Conservation (phyloP, 371 early-diverging fungal species). For the Capillidium heterosporum region DNA sequence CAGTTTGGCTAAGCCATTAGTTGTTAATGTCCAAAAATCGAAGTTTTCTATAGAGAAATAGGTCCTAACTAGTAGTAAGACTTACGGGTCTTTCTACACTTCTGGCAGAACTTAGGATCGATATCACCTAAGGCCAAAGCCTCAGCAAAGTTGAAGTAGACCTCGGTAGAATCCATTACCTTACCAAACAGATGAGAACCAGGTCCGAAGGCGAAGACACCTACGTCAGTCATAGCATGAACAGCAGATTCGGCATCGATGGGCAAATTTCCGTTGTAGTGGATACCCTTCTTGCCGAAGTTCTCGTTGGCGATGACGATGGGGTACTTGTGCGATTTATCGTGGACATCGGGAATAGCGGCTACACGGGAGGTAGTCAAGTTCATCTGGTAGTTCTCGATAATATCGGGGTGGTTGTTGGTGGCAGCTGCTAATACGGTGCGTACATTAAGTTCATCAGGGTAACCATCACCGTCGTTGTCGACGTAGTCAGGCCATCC, state of each 20-base stretch:
- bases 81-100: neutral
- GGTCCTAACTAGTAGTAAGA: too few species aligned
- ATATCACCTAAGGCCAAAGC: constrained; percentile 17
- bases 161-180: constrained; percentile 34
- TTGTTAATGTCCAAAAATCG: too few species aligned
- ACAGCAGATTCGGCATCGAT: constrained; percentile 18
- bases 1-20: too few species aligned
- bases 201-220: constrained; percentile 31
- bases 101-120: neutral
- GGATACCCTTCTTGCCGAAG: constrained; percentile 21
- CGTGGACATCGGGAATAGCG: constrained; percentile 12
- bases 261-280: constrained; percentile 19
- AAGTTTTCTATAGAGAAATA: too few species aligned
- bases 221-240: constrained; percentile 39
- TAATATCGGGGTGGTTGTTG: constrained; percentile 30
- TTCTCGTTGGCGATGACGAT: constrained; percentile 17
- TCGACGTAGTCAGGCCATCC: constrained; percentile 48
- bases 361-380: constrained; percentile 20
- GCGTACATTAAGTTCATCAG: constrained; percentile 35
- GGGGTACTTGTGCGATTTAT: constrained; percentile 14
- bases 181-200: constrained; percentile 29
- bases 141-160: constrained; percentile 34
- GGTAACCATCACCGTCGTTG: constrained; percentile 43
- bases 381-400: constrained; percentile 35
- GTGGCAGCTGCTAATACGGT: constrained; percentile 41